These are phyloP conservation scores for Ustilago tritici DNA, from an alignment of 1,284 basidiomycete species.

Conservation along the genomic window DNA sequence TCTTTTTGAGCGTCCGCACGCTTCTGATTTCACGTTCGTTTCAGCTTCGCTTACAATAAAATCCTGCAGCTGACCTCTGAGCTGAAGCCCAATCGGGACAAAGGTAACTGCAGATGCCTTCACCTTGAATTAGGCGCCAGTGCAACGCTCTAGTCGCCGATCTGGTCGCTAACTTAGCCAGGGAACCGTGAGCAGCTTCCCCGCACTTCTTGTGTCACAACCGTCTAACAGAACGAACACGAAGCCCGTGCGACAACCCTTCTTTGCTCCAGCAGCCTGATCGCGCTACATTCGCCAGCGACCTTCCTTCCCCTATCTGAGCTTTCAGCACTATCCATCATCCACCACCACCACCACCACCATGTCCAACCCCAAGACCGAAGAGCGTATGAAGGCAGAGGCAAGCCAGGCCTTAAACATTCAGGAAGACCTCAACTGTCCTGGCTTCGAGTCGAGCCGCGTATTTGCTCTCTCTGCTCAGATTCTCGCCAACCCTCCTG, in stretches of 20 bases:
- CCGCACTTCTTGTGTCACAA: not conserved
- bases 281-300: too few species aligned
- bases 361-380: conserved; percentile 24
- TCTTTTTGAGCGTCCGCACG: not conserved
- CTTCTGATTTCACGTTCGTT: not conserved
- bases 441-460: conserved; percentile 62
- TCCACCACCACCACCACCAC: not conserved
- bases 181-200: not conserved
- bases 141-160: not conserved
- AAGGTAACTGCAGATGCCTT: not conserved
- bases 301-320: too few species aligned
- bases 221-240: too few species aligned
- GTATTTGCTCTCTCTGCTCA: conserved; percentile 62
- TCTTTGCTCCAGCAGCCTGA: too few species aligned
- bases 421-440: conserved; percentile 53
- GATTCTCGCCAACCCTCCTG: conserved; percentile 53
- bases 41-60: not conserved
- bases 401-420: conserved; percentile 53
- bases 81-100: too few species aligned
- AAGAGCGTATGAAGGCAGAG: conserved; percentile 49
- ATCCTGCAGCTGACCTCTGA: not conserved
- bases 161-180: not conserved
- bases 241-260: too few species aligned
- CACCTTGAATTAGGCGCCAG: not conserved
- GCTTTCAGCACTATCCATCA: not conserved